Evolutionary conservation across 75 land plant species (phyloP).

Genomic region (Pinus tabuliformis): DNA sequence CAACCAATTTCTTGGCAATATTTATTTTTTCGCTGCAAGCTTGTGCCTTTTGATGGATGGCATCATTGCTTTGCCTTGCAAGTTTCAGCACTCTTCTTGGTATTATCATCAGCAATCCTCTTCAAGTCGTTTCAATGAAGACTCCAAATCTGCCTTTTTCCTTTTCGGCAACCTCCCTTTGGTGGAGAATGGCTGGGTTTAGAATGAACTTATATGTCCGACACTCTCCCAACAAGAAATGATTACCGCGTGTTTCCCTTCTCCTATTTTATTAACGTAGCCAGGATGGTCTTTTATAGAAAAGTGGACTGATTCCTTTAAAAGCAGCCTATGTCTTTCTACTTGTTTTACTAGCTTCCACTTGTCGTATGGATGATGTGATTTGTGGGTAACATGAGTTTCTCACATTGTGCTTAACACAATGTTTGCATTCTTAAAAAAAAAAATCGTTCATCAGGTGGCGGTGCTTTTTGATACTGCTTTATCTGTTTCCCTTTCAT

Average conservation of each 20-base stretch:
- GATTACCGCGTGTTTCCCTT: too few species aligned
- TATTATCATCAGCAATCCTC: constrained; percentile 53
- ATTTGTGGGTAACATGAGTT: constrained; percentile 35
- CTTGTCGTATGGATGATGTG: constrained; percentile 27
- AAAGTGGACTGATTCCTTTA: constrained; percentile 20
- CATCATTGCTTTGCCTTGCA: background rate
- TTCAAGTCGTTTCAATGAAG: constrained; percentile 60
- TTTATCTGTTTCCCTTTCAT: constrained; percentile 7
- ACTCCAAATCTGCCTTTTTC: constrained; percentile 46
- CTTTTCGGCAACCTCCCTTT: constrained; percentile 41
- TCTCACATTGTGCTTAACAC: constrained; percentile 22
- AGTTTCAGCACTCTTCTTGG: constrained; percentile 63
- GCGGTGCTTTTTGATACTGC: constrained; percentile 29
- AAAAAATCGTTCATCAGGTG: constrained; percentile 27
- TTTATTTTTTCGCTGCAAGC: background rate
- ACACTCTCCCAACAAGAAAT: too few species aligned
- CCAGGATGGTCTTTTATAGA: constrained; percentile 32
- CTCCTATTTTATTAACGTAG: constrained; percentile 35
- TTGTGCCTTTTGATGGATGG: background rate
- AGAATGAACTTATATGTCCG: too few species aligned
- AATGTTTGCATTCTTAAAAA: constrained; percentile 26
- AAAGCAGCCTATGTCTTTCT: constrained; percentile 21
- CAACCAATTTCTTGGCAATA: too few species aligned
- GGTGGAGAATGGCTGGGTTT: constrained; percentile 4
- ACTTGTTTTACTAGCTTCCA: constrained; percentile 36